phyloP scores from a whole-genome alignment of 2,329 filamentous ascomycete species.

The Talaromyces atroroseus region DNA sequence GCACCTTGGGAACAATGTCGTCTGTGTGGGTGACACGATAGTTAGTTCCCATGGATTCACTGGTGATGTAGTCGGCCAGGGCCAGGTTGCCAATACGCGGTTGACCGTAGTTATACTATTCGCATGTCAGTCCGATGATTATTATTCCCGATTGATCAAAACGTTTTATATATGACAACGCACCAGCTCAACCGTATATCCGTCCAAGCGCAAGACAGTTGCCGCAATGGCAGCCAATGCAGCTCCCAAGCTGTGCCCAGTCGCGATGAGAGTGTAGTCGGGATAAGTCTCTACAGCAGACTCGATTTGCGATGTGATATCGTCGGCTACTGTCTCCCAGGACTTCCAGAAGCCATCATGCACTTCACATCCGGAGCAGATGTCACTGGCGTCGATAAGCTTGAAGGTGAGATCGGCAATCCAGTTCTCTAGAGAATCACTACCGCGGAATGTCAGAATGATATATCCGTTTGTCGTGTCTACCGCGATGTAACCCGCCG shows the following conservation, averaged over 20 bases:
- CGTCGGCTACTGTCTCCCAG: slow-evolving; percentile 30
- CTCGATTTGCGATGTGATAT: slow-evolving; percentile 33
- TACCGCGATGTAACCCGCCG: slow-evolving; percentile 45
- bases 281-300: slow-evolving; percentile 35
- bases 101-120: slow-evolving; percentile 40
- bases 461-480: slow-evolving; percentile 40
- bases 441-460: slow-evolving; percentile 35
- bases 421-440: slow-evolving; percentile 25
- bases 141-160: no score
- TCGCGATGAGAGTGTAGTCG: slow-evolving; percentile 37
- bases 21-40: slow-evolving; percentile 36
- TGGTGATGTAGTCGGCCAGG: slow-evolving; percentile 35
- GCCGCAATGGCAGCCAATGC: slow-evolving; percentile 44
- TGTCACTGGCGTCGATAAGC: slow-evolving; percentile 23
- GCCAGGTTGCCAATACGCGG: slow-evolving; percentile 38
- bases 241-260: slow-evolving; percentile 46
- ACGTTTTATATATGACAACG: slow-evolving; percentile 15
- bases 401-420: slow-evolving; percentile 24
- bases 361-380: slow-evolving; percentile 40
- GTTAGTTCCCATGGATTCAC: slow-evolving; percentile 24
- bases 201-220: slow-evolving; percentile 35
- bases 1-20: slow-evolving; percentile 36
- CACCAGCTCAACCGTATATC: slow-evolving; percentile 37
- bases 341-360: slow-evolving; percentile 42
- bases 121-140: no score